Evolutionary conservation across 1,139 yeast genomes (phyloP), one percentile per base, ranked within the genome.

Genomic region (Candida smagusa): DNA sequence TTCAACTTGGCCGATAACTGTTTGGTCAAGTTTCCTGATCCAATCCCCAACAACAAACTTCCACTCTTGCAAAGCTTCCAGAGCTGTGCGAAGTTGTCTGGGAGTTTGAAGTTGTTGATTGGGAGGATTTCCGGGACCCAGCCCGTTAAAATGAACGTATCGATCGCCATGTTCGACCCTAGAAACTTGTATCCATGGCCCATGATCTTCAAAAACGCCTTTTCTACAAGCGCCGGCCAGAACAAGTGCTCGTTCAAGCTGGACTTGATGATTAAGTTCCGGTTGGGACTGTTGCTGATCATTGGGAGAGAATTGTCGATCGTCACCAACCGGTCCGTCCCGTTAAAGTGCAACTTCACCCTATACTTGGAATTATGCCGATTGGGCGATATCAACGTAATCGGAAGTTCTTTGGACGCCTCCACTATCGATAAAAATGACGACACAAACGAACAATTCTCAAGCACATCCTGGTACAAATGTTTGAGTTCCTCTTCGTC

Each of bases 141-240:
- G 0, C 90, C 89, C 3, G 80, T 68, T 6, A 88, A 48, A 34
- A 78, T 61, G 48, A 63, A 85, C 0, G 86, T 75, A 50, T 86
- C 96, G n/a, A 74, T 65, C 1, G 88, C 85, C 54, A 86, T 79
- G 54, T 88, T 87, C 0, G 96, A 87, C 0, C 97, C 97, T 5
- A 56, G 54, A 38, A 79, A 77, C n/a, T 68, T 61, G 50, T 84
- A 84, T 2, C 86, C 84, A 12, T 65, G 55, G 1, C 84, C 84
- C 63, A 73, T 65, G 0, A 83, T 58, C 46, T 77, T 77, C 45
- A 88, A 63, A 50, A 79, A 84, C 0, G 95, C 94, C 51, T 85
- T 82, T 56, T 89, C 96, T 2, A 86, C 53, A 16, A 87, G 50
- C 0, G 87, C 85, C 0, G 92, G 92, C 87, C 89, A 83, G 5